phyloP scores from a whole-genome alignment of 306 rosid species.

The Astragalus glycyphyllos region DNA sequence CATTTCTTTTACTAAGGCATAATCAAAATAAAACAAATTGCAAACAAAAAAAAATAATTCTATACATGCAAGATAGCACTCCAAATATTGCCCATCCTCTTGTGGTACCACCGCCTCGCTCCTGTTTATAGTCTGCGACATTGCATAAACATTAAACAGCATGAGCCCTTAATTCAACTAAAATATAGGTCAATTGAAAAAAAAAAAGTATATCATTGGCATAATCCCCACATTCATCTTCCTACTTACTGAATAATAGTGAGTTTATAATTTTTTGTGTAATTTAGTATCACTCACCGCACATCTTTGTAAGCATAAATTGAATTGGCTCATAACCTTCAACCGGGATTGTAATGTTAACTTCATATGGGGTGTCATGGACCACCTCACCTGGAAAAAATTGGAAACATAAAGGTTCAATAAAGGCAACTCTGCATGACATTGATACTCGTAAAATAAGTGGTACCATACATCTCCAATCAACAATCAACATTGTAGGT shows the following conservation, averaged over 20 bases:
- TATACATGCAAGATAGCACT: conserved; percentile 90
- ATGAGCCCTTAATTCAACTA: conserved; percentile 20
- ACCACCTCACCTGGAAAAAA: conserved; percentile 70
- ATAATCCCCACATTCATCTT: conserved; percentile 24
- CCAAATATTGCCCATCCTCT: conserved; percentile 94
- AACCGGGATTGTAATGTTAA: conserved; percentile 80
- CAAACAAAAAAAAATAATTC: conserved; percentile 33
- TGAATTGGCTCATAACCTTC: conserved; percentile 79
- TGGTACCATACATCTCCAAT: conserved; percentile 88
- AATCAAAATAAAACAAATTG: conserved; percentile 26
- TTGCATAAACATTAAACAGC: conserved; percentile 48
- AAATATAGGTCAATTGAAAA: conserved; percentile 5
- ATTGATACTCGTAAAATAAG: conserved; percentile 37
- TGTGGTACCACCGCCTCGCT: conserved; percentile 56
- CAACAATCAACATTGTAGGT: conserved; percentile 74
- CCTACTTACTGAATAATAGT: conserved; percentile 6
- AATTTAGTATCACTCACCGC: conserved; percentile 62
- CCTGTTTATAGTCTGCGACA: conserved; percentile 74
- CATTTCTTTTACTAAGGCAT: conserved; percentile 26
- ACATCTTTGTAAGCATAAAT: conserved; percentile 80
- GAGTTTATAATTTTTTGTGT: conserved; percentile 24
- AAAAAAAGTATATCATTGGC: background rate
- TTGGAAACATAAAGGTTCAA: conserved; percentile 32
- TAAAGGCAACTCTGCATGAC: conserved; percentile 30
- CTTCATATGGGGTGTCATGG: conserved; percentile 67